Evolutionary conservation across 1,284 basidiomycete genomes (phyloP).

Genomic region (Boletus semigastroideus): DNA sequence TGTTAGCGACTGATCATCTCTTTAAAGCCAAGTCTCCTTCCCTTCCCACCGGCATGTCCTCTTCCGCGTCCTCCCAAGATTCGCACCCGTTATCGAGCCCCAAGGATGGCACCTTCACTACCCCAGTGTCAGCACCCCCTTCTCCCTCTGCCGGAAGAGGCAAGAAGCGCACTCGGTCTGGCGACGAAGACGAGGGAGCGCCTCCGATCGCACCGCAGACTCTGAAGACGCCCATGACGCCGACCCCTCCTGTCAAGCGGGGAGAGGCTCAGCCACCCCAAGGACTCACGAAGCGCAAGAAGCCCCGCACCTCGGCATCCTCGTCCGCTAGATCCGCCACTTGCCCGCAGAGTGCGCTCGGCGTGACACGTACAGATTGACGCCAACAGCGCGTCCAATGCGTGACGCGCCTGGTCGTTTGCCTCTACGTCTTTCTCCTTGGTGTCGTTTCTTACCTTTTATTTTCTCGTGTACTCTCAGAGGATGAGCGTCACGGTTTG

Average conservation of each 20-base stretch:
- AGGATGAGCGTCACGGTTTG: background rate
- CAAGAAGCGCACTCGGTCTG: constrained; percentile 16
- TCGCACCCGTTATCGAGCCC: background rate
- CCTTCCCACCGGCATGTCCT: background rate
- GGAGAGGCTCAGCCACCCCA: constrained; percentile 3
- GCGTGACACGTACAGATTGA: constrained; percentile 2
- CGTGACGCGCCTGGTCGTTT: background rate
- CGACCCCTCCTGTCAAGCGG: constrained; percentile 1
- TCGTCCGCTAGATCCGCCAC: background rate
- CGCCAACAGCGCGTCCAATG: background rate
- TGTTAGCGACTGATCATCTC: constrained; percentile 1
- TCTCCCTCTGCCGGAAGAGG: constrained; percentile 12
- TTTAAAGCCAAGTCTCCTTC: background rate
- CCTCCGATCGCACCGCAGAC: background rate
- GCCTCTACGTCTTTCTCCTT: background rate
- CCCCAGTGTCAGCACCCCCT: constrained; percentile 3
- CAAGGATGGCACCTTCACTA: background rate
- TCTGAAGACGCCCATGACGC: background rate
- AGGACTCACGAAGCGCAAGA: constrained; percentile 19
- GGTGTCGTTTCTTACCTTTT: background rate
- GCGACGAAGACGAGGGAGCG: constrained; percentile 7
- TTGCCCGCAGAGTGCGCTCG: constrained; percentile 6
- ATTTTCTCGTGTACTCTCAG: background rate
- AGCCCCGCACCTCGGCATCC: constrained; percentile 4
- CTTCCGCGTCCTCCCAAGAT: background rate